phyloP scores from a whole-genome alignment of 2,329 filamentous ascomycete species.

The Plenodomus lindquistii region DNA sequence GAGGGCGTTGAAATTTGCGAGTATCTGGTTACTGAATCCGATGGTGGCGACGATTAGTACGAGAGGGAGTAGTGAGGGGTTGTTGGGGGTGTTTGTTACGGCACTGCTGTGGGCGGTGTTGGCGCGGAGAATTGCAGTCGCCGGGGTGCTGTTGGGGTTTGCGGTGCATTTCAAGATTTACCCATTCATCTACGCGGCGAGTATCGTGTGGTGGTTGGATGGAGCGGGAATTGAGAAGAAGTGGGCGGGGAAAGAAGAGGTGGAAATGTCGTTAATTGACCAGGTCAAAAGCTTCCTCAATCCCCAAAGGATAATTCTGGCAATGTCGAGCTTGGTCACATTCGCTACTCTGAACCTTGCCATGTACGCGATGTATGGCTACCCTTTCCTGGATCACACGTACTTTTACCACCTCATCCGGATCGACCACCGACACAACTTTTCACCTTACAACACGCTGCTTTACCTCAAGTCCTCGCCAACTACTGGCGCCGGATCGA shows the following conservation, averaged over 20 bases:
- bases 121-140: constrained; percentile 62
- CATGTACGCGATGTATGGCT: constrained; percentile 79
- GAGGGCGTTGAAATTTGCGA: constrained; percentile 72
- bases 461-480: constrained; percentile 81
- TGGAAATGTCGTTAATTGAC: constrained; percentile 23
- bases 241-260: background rate
- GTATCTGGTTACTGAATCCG: constrained; percentile 92
- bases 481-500: constrained; percentile 24
- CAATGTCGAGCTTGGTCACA: constrained; percentile 67
- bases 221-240: constrained; percentile 44
- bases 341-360: constrained; percentile 73
- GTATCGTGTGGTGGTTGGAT: constrained; percentile 81
- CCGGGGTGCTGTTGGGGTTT: constrained; percentile 76
- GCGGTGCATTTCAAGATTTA: constrained; percentile 98
- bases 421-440: constrained; percentile 97
- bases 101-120: constrained; percentile 82
- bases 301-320: constrained; percentile 58
- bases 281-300: constrained; percentile 33
- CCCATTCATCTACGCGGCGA: constrained; percentile 89
- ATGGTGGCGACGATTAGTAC: constrained; percentile 99
- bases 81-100: constrained; percentile 83
- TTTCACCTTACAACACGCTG: constrained; percentile 92
- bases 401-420: constrained; percentile 91
- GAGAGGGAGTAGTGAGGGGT: constrained; percentile 87
- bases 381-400: constrained; percentile 83